phyloP scores from a whole-genome alignment of 768 basidiomycete species.

The Rhodotorula toruloides region DNA sequence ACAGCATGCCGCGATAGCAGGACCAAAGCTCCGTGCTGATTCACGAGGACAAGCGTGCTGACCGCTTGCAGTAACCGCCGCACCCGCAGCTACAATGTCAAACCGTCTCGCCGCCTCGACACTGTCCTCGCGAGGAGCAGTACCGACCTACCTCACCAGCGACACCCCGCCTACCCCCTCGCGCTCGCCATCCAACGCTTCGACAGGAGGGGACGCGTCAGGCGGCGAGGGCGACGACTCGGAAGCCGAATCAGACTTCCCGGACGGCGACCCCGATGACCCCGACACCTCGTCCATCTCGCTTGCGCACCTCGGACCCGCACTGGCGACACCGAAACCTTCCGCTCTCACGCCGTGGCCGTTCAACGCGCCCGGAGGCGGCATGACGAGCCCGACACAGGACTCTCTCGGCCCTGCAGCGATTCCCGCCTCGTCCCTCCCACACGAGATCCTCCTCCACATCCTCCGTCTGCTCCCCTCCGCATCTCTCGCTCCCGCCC shows the following conservation, averaged over 20 bases:
- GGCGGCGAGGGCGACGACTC: conserved; percentile 20
- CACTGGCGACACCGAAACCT: conserved; percentile 32
- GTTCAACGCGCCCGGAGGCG: conserved; percentile 4
- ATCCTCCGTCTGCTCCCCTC: conserved; percentile 73
- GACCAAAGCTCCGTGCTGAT: too few species aligned
- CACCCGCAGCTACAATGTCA: not conserved
- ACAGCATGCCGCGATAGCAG: too few species aligned
- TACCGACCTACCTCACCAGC: conserved; percentile 11
- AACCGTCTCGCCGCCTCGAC: not conserved
- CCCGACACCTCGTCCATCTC: conserved; percentile 11
- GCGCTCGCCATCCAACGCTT: conserved; percentile 37
- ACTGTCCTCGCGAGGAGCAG: too few species aligned
- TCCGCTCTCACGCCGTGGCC: conserved; percentile 23
- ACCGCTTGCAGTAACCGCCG: not conserved
- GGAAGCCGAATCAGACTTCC: conserved; percentile 27
- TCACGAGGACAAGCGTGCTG: too few species aligned
- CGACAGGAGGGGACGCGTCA: conserved; percentile 23
- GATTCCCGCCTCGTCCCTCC: conserved; percentile 51
- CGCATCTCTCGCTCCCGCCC: conserved; percentile 65
- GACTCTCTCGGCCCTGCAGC: not conserved
- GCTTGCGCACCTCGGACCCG: conserved; percentile 12
- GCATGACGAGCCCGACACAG: not conserved
- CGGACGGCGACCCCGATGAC: conserved; percentile 20
- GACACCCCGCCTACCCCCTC: conserved; percentile 29
- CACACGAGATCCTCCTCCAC: conserved; percentile 87